A percentile compares a stretch with the other conserved stretches of the same genome.
phyloP scores from a whole-genome alignment of 345 rosid genomes.

The Populus euphratica region DNA sequence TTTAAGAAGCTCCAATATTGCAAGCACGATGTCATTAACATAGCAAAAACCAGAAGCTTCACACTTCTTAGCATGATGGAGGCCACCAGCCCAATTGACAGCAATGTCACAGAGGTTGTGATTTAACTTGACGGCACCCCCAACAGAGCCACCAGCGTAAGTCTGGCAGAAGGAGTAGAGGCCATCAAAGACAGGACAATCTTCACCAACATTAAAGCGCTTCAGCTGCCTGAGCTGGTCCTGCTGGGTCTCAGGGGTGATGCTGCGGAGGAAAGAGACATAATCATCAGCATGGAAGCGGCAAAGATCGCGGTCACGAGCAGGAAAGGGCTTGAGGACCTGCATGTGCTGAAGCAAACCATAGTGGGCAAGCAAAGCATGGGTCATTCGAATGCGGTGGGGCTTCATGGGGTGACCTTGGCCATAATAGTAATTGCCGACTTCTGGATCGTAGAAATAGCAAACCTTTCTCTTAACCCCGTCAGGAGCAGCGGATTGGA shows the following conservation, averaged over 20 bases:
- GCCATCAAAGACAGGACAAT: constrained; percentile 69
- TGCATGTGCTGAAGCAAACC: constrained; percentile 74
- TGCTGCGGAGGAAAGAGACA: constrained; percentile 57
- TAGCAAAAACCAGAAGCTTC: constrained; percentile 72
- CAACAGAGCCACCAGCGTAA: constrained; percentile 70
- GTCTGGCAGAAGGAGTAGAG: constrained; percentile 73
- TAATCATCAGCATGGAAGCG: constrained; percentile 70
- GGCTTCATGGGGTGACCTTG: constrained; percentile 71
- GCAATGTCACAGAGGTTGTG: constrained; percentile 62
- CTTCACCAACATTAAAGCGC: constrained; percentile 71
- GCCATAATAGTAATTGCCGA: constrained; percentile 64
- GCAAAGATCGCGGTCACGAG: constrained; percentile 59
- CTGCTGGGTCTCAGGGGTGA: constrained; percentile 66
- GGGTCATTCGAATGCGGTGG: constrained; percentile 62
- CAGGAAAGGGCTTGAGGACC: constrained; percentile 57
- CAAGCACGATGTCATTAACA: constrained; percentile 69
- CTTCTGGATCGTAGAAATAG: constrained; percentile 69
- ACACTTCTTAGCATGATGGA: constrained; percentile 71
- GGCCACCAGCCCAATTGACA: constrained; percentile 66
- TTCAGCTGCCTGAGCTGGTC: constrained; percentile 65
- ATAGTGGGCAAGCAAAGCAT: constrained; percentile 62
- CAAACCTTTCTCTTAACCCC: constrained; percentile 67
- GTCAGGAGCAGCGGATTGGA: constrained; percentile 50
- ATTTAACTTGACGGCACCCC: constrained; percentile 64
- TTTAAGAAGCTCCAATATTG: constrained; percentile 70